These are phyloP conservation scores for Annulohypoxylon moriforme DNA, from an alignment of 495 filamentous ascomycete species.

Conservation along the genomic window DNA sequence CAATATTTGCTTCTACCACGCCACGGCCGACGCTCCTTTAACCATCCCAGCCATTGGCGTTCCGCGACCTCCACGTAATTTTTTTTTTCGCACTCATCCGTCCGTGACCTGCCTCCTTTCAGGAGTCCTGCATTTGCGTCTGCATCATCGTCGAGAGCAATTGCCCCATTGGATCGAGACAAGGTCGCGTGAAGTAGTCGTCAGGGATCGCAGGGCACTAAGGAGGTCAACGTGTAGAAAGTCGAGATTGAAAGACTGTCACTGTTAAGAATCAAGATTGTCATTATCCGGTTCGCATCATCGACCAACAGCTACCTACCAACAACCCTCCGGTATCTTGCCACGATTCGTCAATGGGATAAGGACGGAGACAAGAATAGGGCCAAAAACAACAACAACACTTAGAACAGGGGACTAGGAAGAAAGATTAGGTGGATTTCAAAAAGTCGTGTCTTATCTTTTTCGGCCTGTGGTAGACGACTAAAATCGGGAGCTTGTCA, in stretches of 20 bases:
- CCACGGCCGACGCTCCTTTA: conserved; percentile 32
- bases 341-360: conserved; percentile 1
- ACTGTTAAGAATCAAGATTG: neutral
- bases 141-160: conserved; percentile 17
- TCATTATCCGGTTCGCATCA: conserved; percentile 4
- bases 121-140: conserved; percentile 25
- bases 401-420: conserved; percentile 6
- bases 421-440: conserved; percentile 10
- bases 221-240: conserved; percentile 9
- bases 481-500: conserved; percentile 15
- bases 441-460: conserved; percentile 13
- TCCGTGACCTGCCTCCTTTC: conserved; percentile 13
- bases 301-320: neutral
- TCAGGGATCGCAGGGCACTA: conserved; percentile 5
- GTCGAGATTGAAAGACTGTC: conserved; percentile 11
- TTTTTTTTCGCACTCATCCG: conserved; percentile 3
- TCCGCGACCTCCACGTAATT: neutral
- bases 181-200: conserved; percentile 31
- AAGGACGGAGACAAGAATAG: conserved; percentile 5
- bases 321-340: neutral
- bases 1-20: conserved; percentile 38
- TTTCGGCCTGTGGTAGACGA: conserved; percentile 31
- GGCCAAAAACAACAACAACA: neutral
- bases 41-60: conserved; percentile 33
- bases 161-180: conserved; percentile 23